Evolutionary conservation across 176 grass and related monocot genomes (phyloP), one percentile per base, ranked within the genome.

Genomic region (Eleusine coracana): DNA sequence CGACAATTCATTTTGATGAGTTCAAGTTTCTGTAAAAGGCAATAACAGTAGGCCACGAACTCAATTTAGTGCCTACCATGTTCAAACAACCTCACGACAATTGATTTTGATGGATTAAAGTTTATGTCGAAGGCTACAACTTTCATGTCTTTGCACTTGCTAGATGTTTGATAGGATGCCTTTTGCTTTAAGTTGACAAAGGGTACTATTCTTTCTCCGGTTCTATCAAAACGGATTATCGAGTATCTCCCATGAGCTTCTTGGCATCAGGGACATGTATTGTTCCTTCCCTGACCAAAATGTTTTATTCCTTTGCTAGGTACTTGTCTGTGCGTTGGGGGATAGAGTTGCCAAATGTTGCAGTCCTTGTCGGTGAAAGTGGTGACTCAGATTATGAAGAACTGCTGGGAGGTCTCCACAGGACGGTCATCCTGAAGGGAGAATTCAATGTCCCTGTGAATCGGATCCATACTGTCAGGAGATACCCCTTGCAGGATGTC

Each of bases 241-340:
- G 38, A 81, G 36, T 37, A 39, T 21, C 46, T 39, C 41, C 62
- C 54, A 25, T 75, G 25, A 62, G 20, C 34, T 68, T 34, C 16
- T 66, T 9, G 0, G 7, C 3, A 37, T 17, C n/a, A 46, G 49
- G 4, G 66, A 25, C 49, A 3, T 79, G 39, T 55, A 49, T n/a
- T 77, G 25, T 21, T 41, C 11, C 20, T 72, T 8, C 17, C 23
- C 45, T 84, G 29, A 70, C 13, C 9, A 40, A 40, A 48, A 36
- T 69, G 69, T 90, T n/a, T 38, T 46, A 4, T 48, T 79, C 71
- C 42, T 80, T 18, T 46, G 23, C 21, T 59, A 99, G 96, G 93
- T 99, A 96, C 89, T 87, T 99, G 87, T 93, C 80, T 75, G 85
- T 96, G 82, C 78, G 96, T 59, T 99, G 93, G 96, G 96, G 96